Base-by-base conservation (phyloP, 1,139 yeast genomes). In the Sugiyamaella pinicola region DNA sequence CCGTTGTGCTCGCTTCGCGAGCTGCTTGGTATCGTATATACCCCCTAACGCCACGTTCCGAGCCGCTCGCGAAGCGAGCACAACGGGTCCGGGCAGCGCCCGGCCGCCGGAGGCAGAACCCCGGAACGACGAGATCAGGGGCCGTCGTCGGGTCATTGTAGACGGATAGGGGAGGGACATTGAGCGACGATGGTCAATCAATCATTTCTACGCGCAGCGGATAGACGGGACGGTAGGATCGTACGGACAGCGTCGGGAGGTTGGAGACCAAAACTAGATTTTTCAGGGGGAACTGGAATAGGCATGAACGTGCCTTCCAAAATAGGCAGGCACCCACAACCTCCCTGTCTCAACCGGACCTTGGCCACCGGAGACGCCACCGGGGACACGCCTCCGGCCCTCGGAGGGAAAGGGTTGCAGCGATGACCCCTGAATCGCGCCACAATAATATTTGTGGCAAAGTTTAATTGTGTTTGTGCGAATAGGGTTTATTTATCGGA, bases 181-280 rank as follows among this genome's bases (percentile, higher is more conserved):
- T 8, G n/a, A 29, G 5, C 5, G 13, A 6, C 34, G 9, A 12
- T 24, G 28, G 3, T 26, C 12, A 3, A 26, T 26, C 12, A 26
- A 26, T 26, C 12, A 26, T 9, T 26, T 9, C 12, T 26, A 26
- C 31, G 12, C 9, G n/a, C 3, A 26, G 12, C 31, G 31, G 31
- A 26, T n/a, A 26, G 31, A 26, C 31, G 35, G 17, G 35, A 3
- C 15, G 10, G 15, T 17, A 13, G 9, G n/a, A n/a, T n/a, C n/a
- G n/a, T n/a, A n/a, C 35, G 35, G 35, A 31, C 35, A n/a, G 35
- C 15, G 35, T 13, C 35, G 35, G 35, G n/a, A 31, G 35, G 35
- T 31, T 31, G 17, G 35, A 31, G 35, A 31, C 35, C 35, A 31
- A 5, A 31, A n/a, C n/a, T n/a, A n/a, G n/a, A n/a, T 26, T 26